Evolutionary conservation across 352 stramenopile genomes (phyloP), one percentile per base, ranked within the genome.

Genomic region (Hyaloperonospora arabidopsidis): DNA sequence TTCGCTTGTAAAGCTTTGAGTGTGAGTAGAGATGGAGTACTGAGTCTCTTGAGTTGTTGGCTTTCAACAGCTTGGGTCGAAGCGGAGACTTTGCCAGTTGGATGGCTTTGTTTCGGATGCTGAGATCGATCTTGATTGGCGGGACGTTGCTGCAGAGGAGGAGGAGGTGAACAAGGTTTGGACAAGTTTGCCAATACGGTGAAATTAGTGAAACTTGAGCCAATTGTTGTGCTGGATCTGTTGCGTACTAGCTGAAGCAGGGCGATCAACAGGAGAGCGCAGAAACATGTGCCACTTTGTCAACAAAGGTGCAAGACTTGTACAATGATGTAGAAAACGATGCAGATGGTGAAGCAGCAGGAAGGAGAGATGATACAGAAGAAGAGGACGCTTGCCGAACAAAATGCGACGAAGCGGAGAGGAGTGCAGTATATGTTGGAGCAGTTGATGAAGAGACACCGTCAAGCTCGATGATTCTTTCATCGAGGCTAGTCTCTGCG

Each of bases 11-110:
- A 2, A 44, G 15, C 15, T 44, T 44, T 44, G 15, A 21, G 12
- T 22, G 15, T 21, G 19, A 44, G 2, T 2, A 21, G 41, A 22
- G 10, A 17, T 12, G 2, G 13, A 14, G 15, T 10, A 40, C 18
- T 52, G 45, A 55, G 14, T 32, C 0, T 18, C 5, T 5, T 8
- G 49, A 15, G 15, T 54, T 43, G 40, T 53, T 10, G 18, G 38
- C 6, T 34, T 19, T 57, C 21, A 1, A 51, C 14, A 76, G 68
- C 63, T 76, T 53, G 65, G 68, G 40, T 41, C 40, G 15, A 76
- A 76, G 38, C 59, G 68, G 28, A 64, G 63, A 34, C 54, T 76
- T 5, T 34, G 63, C 11, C 68, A 76, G 35, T 50, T 73, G 32
- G 68, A 76, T 52, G 68, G 68, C 18, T 49, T 46, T 21, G 46